A percentile compares a stretch with the other conserved stretches of the same genome.
phyloP scores from a whole-genome alignment of 331 rosid species.

The Pyracantha coccinea region DNA sequence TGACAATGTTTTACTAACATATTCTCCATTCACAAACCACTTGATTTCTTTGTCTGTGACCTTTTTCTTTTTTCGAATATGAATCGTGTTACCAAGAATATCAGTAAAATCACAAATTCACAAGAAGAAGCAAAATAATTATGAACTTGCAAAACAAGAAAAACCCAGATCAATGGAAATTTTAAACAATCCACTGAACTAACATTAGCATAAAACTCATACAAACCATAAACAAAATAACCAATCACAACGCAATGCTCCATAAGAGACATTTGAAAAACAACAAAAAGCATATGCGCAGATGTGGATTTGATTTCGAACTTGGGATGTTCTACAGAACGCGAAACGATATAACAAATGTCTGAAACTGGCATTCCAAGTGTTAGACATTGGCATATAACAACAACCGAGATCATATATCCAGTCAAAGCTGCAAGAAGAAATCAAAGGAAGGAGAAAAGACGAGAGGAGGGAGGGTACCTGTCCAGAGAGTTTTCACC shows the following conservation, averaged over 20 bases:
- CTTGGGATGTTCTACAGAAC: neutral
- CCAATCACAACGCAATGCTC: neutral
- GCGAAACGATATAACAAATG: neutral
- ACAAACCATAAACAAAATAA: neutral
- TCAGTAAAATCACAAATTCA: neutral
- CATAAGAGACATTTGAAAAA: too few species aligned
- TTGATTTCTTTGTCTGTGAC: neutral
- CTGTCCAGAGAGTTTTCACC: slow-evolving; percentile 32
- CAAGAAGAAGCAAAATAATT: neutral
- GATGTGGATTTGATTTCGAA: neutral
- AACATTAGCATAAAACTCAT: neutral
- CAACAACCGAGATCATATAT: neutral
- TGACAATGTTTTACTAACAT: neutral
- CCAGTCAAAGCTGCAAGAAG: neutral
- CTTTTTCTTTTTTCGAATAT: neutral
- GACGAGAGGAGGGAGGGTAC: slow-evolving; percentile 17
- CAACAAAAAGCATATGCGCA: too few species aligned
- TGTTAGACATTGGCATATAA: neutral
- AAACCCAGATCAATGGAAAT: neutral
- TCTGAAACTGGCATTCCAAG: neutral
- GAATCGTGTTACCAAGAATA: neutral
- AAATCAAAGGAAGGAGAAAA: neutral
- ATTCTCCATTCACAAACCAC: neutral
- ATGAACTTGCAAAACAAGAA: neutral
- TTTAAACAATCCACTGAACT: neutral